Evolutionary conservation across 805 yeast genomes (phyloP), one percentile per base, ranked within the genome.

Genomic region (Candida glaebosa): DNA sequence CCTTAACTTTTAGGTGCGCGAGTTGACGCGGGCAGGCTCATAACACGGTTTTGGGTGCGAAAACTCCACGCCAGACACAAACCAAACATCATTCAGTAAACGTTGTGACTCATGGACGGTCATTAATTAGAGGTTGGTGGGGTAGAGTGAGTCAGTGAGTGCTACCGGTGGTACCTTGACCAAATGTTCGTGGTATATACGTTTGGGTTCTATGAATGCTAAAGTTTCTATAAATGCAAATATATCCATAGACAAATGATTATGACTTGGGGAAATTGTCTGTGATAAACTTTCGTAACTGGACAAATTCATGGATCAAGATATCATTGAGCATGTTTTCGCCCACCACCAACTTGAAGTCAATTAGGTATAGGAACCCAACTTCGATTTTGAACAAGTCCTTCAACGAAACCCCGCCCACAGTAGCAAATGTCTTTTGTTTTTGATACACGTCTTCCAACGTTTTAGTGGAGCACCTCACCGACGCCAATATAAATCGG

Each of bases 391-490:
- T 63, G 44, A 56, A 59, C 39, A 69, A 55, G 34, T 69, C 74
- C 20, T 57, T 58, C 10, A 49, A 54, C 20, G 61, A 58, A 3
- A 69, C 70, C 1, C 75, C 75, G 3, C 71, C 73, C 5, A 69
- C 73, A 2, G 67, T 63, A 3, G 73, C 68, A 51, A 66, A 69
- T 15, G 61, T 45, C 43, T 60, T 57, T 41, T 69, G 75, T 40
- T 62, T 67, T 43, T 69, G 75, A 49, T 65, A 61, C 7, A 69
- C 51, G 42, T 69, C 75, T 45, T 69, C 75, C 35, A 68, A 48
- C 15, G 54, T 61, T 47, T 69, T 69, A 9, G 70, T 67, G 58
- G 63, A 66, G 45, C 74, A 68, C 40, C 75, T 56, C 7, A 69
- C 54, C 50, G 62, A 61, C 3, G 71, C 73, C 42, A 69, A 52